Conservation (phyloP, 176 grass and related monocot genomes). For the Raddia guianensis region DNA sequence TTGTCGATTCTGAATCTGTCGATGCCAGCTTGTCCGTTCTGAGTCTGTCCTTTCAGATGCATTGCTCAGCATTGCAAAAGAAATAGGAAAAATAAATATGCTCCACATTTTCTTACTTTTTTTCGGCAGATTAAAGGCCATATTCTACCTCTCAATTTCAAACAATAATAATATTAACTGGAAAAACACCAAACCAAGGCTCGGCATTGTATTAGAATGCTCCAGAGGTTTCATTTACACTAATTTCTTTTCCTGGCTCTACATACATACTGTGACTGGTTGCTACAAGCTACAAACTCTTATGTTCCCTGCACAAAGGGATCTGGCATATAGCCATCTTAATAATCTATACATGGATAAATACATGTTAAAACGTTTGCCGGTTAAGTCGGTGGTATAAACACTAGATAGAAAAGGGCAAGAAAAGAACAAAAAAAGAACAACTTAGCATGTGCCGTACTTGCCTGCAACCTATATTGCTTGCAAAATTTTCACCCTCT, state of each 20-base stretch:
- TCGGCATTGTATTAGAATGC: slow-evolving; percentile 9
- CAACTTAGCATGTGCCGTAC: neutral
- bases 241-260: neutral
- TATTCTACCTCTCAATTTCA: neutral
- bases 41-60: slow-evolving; percentile 17
- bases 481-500: slow-evolving; percentile 18
- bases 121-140: neutral
- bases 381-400: neutral
- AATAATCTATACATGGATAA: slow-evolving; percentile 25
- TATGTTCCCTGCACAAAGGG: neutral
- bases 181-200: slow-evolving; percentile 11
- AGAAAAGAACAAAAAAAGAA: slow-evolving; percentile 15
- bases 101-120: neutral
- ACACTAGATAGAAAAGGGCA: neutral
- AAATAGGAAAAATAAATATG: neutral
- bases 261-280: neutral
- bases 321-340: neutral
- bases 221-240: slow-evolving; percentile 28
- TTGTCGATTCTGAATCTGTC: slow-evolving; percentile 31
- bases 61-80: slow-evolving; percentile 11
- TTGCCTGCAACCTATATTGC: slow-evolving; percentile 29
- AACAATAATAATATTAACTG: neutral
- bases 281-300: neutral
- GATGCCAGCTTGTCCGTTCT: slow-evolving; percentile 19
- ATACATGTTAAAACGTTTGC: neutral